Evolutionary conservation across 2,329 filamentous ascomycete genomes (phyloP).

Genomic region (Stemphylium lycopersici): DNA sequence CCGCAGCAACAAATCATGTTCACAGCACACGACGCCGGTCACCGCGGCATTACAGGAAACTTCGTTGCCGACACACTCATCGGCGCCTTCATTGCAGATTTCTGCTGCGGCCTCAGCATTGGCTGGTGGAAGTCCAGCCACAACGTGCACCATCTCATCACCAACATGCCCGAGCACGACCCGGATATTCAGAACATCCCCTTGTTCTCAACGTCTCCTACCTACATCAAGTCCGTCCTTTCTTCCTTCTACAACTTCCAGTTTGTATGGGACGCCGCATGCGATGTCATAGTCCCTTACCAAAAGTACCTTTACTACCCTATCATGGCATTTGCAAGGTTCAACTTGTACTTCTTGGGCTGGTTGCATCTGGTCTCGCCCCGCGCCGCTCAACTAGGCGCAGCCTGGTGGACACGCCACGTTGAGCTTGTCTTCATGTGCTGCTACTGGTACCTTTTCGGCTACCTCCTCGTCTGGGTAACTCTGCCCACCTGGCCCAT

Average conservation of each 20-base stretch:
- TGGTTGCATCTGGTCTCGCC: conserved; percentile 77
- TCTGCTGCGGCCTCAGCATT: conserved; percentile 69
- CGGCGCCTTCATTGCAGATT: conserved; percentile 68
- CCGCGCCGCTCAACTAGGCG: conserved; percentile 73
- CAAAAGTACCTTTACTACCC: conserved; percentile 86
- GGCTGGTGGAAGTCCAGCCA: conserved; percentile 75
- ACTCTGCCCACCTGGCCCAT: conserved; percentile 71
- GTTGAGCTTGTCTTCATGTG: conserved; percentile 77
- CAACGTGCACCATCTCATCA: conserved; percentile 71
- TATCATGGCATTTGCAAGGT: conserved; percentile 78
- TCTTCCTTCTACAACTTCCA: conserved; percentile 84
- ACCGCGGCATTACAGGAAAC: conserved; percentile 66
- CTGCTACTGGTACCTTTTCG: conserved; percentile 88
- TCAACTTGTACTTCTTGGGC: conserved; percentile 84
- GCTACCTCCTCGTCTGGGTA: conserved; percentile 79
- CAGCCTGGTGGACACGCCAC: conserved; percentile 82
- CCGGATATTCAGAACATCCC: conserved; percentile 68
- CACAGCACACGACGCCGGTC: conserved; percentile 69
- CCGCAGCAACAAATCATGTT: conserved; percentile 71
- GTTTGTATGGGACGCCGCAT: conserved; percentile 78
- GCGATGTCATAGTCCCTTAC: conserved; percentile 71
- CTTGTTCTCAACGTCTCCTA: conserved; percentile 84
- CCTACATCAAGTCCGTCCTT: conserved; percentile 73
- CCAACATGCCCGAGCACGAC: conserved; percentile 63
- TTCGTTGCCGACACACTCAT: conserved; percentile 66